Evolutionary conservation across 2,329 filamentous ascomycete genomes (phyloP).

Genomic region (Alternaria burnsii): DNA sequence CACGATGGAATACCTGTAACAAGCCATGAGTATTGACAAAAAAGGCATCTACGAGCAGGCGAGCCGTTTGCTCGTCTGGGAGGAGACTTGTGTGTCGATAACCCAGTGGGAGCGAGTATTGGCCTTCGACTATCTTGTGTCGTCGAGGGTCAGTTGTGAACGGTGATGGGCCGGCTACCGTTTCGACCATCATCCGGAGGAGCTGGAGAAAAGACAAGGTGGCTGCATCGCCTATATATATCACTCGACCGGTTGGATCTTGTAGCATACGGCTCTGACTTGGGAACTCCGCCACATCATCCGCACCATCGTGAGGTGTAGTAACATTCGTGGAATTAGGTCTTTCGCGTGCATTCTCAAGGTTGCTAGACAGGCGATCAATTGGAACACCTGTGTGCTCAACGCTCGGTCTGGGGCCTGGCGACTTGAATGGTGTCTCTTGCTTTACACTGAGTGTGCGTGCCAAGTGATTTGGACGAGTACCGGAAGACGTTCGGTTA

Average conservation of each 20-base stretch:
- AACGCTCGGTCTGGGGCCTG: constrained; percentile 31
- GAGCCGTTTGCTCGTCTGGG: constrained; percentile 64
- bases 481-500: constrained; percentile 27
- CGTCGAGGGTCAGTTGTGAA: constrained; percentile 67
- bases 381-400: constrained; percentile 36
- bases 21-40: constrained; percentile 71
- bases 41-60: constrained; percentile 65
- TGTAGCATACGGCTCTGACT: constrained; percentile 67
- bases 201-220: constrained; percentile 68
- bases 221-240: constrained; percentile 71
- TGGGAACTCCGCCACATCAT: constrained; percentile 66
- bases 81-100: constrained; percentile 62
- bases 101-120: constrained; percentile 58
- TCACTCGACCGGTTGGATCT: constrained; percentile 65
- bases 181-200: constrained; percentile 68
- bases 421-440: constrained; percentile 30
- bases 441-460: constrained; percentile 26
- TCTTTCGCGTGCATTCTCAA: constrained; percentile 29
- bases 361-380: constrained; percentile 34
- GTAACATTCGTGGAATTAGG: constrained; percentile 43
- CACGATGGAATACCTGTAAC: constrained; percentile 66
- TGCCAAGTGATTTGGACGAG: constrained; percentile 12
- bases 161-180: constrained; percentile 61
- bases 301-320: constrained; percentile 54
- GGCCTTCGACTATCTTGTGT: constrained; percentile 65